phyloP scores from a whole-genome alignment of 2,329 filamentous ascomycete species.

The Pleurostoma richardsiae region DNA sequence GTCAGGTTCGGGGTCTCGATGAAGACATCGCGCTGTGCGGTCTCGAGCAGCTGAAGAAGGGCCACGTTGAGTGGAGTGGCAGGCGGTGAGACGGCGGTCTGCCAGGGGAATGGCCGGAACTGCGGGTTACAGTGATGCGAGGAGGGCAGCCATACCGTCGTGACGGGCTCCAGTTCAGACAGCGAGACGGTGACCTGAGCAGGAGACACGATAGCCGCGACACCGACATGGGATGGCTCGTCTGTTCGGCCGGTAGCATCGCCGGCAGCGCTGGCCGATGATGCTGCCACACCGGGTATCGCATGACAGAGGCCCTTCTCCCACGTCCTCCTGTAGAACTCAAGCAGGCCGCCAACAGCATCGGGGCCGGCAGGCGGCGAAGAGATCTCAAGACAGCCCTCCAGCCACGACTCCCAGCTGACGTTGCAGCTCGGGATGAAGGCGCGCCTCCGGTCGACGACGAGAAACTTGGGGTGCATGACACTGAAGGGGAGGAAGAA shows the following conservation, averaged over 20 bases:
- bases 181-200: conserved; percentile 14
- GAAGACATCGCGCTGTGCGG: conserved; percentile 54
- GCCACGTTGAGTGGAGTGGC: conserved; percentile 64
- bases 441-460: conserved; percentile 62
- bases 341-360: conserved; percentile 54
- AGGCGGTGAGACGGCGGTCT: conserved; percentile 43
- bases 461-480: conserved; percentile 82
- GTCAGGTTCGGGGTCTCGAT: conserved; percentile 79
- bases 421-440: conserved; percentile 79
- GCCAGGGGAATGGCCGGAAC: conserved; percentile 56
- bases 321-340: conserved; percentile 71
- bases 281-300: background rate
- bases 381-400: conserved; percentile 64
- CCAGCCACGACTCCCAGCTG: conserved; percentile 85
- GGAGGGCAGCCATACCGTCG: conserved; percentile 66
- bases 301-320: conserved; percentile 19
- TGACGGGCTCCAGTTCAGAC: conserved; percentile 21
- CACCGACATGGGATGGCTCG: background rate
- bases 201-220: conserved; percentile 12
- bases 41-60: conserved; percentile 54
- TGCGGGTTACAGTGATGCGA: conserved; percentile 64
- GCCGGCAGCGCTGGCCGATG: background rate
- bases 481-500: conserved; percentile 79
- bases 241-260: background rate
- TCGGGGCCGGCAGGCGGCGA: conserved; percentile 33